Percentiles rank a stretch among this genome's conserved stretches.
Conservation (phyloP, 306 rosid species). For the Heteromeles arbutifolia region DNA sequence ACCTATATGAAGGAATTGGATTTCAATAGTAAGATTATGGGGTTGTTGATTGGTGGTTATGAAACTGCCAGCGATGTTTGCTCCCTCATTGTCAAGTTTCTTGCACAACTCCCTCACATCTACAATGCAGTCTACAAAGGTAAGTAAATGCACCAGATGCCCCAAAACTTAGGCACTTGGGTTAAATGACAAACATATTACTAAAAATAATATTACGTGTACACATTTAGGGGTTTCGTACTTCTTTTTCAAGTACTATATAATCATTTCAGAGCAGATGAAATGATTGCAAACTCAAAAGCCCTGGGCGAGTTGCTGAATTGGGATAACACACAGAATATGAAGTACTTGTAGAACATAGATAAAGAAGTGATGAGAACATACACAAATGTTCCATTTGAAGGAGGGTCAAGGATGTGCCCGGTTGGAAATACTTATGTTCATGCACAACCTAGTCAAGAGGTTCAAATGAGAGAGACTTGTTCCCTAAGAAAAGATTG, state of each 20-base stretch:
- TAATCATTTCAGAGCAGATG: conserved; percentile 47
- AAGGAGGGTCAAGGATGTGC: too few relatives aligned
- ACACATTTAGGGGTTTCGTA: too few relatives aligned
- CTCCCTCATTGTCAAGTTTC: conserved; percentile 55
- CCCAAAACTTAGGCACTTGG: too few relatives aligned
- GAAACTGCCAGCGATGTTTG: conserved; percentile 48
- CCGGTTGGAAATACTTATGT: too few relatives aligned
- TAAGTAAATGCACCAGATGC: not conserved
- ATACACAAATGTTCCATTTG: too few relatives aligned
- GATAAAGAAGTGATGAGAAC: conserved; percentile 64
- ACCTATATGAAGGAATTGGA: conserved; percentile 27
- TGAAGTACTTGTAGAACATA: conserved; percentile 73
- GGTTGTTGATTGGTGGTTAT: conserved; percentile 51
- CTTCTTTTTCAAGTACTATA: too few relatives aligned
- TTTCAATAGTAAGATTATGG: conserved; percentile 50
- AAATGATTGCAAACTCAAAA: conserved; percentile 52
- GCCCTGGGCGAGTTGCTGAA: conserved; percentile 39
- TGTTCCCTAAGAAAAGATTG: too few relatives aligned
- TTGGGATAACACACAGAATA: conserved; percentile 64
- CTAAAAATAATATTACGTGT: too few relatives aligned
- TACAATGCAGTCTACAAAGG: conserved; percentile 44
- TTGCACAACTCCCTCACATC: conserved; percentile 52
- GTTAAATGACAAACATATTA: too few relatives aligned
- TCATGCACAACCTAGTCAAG: too few relatives aligned
- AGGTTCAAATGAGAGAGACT: too few relatives aligned